Evolutionary conservation across 2,329 filamentous ascomycete genomes (phyloP).

Genomic region (Hymenoscyphus occultus): DNA sequence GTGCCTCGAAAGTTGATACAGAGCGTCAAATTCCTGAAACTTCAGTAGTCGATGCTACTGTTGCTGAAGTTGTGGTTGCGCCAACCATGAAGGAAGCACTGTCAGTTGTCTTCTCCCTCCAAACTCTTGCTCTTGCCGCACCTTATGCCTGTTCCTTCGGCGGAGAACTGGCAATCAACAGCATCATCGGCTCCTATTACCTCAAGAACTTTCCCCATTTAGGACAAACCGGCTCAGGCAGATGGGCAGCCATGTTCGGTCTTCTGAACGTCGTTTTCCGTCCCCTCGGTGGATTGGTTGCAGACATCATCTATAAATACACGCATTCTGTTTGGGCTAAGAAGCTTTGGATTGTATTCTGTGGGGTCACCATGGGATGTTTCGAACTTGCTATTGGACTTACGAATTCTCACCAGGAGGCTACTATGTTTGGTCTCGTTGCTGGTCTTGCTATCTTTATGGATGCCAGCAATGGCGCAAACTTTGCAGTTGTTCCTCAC

Average conservation of each 20-base stretch:
- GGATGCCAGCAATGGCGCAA: conserved; percentile 65
- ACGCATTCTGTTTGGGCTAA: conserved; percentile 55
- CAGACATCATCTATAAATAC: conserved; percentile 39
- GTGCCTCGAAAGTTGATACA: conserved; percentile 41
- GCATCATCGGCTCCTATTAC: conserved; percentile 55
- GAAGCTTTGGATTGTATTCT: conserved; percentile 56
- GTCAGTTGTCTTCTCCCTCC: conserved; percentile 46
- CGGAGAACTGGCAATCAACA: conserved; percentile 58
- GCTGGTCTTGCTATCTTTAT: conserved; percentile 74
- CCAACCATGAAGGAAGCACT: conserved; percentile 51
- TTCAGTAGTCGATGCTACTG: conserved; percentile 51
- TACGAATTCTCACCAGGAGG: conserved; percentile 57
- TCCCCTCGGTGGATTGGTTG: conserved; percentile 60
- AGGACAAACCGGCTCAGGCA: conserved; percentile 51
- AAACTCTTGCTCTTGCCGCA: conserved; percentile 51
- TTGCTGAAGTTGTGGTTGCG: conserved; percentile 49
- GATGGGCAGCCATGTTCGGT: conserved; percentile 69
- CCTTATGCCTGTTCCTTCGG: conserved; percentile 62
- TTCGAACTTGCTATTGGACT: conserved; percentile 60
- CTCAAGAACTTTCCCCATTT: conserved; percentile 54
- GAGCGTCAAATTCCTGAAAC: conserved; percentile 42
- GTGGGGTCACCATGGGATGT: conserved; percentile 53
- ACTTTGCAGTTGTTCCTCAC: conserved; percentile 60
- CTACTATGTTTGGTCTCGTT: conserved; percentile 71
- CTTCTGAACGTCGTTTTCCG: conserved; percentile 67